A percentile compares a stretch with the other conserved stretches of the same genome.
Conservation (phyloP, 2,329 filamentous ascomycete genomes). For the Ophiocordyceps sinensis region DNA sequence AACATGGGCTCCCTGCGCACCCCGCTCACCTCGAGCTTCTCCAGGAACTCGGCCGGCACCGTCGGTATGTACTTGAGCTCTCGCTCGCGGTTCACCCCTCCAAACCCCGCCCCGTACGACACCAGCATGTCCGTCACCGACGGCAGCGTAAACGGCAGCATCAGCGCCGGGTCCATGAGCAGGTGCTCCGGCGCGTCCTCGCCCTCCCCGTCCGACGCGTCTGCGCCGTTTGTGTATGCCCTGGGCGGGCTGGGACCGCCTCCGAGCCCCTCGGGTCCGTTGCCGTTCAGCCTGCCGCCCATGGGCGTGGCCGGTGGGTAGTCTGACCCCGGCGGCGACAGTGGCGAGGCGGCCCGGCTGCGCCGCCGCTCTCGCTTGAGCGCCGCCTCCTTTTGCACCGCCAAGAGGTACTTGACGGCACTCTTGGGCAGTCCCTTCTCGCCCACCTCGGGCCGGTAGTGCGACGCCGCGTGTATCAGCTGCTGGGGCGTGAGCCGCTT, state of each 20-base stretch:
- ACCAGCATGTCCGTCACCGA: slow-evolving; percentile 97
- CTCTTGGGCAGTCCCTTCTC: slow-evolving; percentile 84
- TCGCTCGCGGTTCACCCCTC: slow-evolving; percentile 78
- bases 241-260: slow-evolving; percentile 27
- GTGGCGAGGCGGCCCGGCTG: slow-evolving; percentile 30
- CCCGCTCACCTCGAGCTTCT: slow-evolving; percentile 58
- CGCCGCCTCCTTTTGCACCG: slow-evolving; percentile 62
- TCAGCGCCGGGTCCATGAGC: slow-evolving; percentile 75
- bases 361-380: slow-evolving; percentile 40
- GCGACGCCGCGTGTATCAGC: slow-evolving; percentile 78
- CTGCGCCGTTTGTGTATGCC: slow-evolving; percentile 13
- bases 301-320: slow-evolving; percentile 28
- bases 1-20: slow-evolving; percentile 41
- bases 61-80: slow-evolving; percentile 94
- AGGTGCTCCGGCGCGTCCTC: slow-evolving; percentile 60
- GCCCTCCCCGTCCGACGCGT: slow-evolving; percentile 30
- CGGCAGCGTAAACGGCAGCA: slow-evolving; percentile 88
- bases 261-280: slow-evolving; percentile 26
- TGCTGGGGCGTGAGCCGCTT: slow-evolving; percentile 75
- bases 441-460: slow-evolving; percentile 88
- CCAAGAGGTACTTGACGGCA: slow-evolving; percentile 71
- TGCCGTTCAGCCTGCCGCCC: slow-evolving; percentile 23
- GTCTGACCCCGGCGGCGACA: slow-evolving; percentile 18
- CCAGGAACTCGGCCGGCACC: slow-evolving; percentile 83
- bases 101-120: slow-evolving; percentile 87